Evolutionary conservation across 1,139 yeast genomes (phyloP).

Genomic region (Blastobotrys indianensis): DNA sequence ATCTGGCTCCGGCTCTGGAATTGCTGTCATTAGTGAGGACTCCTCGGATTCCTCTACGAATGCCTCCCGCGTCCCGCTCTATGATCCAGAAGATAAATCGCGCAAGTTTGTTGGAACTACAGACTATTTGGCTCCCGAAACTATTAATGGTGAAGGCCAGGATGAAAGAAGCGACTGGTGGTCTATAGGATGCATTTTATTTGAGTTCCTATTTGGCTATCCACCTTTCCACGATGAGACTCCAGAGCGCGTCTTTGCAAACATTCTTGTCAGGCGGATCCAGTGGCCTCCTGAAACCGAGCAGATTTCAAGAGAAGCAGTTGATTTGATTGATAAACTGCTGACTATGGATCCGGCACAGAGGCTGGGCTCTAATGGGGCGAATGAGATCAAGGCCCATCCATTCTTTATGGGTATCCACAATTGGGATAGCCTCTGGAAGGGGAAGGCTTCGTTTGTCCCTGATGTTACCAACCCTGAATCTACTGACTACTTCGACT

Average conservation of each 20-base stretch:
- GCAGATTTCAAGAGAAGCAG: constrained; percentile 58
- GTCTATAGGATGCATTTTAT: constrained; percentile 93
- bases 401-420: constrained; percentile 61
- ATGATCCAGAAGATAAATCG: constrained; percentile 24
- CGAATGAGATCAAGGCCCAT: constrained; percentile 71
- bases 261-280: constrained; percentile 64
- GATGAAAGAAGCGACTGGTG: constrained; percentile 95
- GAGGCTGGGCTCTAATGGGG: constrained; percentile 72
- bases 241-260: constrained; percentile 76
- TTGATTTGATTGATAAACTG: constrained; percentile 61
- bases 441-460: constrained; percentile 74
- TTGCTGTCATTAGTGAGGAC: constrained; percentile 5
- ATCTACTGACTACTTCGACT: constrained; percentile 85
- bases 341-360: constrained; percentile 56
- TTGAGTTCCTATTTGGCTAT: constrained; percentile 86
- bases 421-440: constrained; percentile 70
- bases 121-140: constrained; percentile 95
- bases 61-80: constrained; percentile 13
- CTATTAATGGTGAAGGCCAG: constrained; percentile 80
- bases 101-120: constrained; percentile 92
- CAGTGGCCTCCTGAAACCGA: constrained; percentile 65
- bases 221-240: constrained; percentile 90
- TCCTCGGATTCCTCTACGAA: constrained; percentile 13
- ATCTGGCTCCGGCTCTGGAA: constrained; percentile 16
- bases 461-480: constrained; percentile 80